These are phyloP conservation scores for Penicillium turbatum DNA, from an alignment of 495 filamentous ascomycete genomes.

Conservation along the genomic window DNA sequence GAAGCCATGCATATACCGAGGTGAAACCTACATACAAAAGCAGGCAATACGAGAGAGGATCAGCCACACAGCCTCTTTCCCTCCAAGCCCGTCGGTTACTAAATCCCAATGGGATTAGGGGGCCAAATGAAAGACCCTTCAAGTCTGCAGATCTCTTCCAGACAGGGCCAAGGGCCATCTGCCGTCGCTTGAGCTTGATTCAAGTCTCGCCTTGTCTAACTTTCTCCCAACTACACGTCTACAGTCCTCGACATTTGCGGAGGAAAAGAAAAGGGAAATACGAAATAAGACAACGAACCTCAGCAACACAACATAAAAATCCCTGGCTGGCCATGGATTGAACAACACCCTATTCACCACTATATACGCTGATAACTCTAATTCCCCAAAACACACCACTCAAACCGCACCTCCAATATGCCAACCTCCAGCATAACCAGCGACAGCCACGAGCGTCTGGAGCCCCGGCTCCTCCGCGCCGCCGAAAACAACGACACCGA, in stretches of 20 bases:
- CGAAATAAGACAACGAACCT: background rate
- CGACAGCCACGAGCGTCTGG: constrained; percentile 45
- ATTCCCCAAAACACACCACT: background rate
- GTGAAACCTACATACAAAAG: background rate
- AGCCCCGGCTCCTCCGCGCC: constrained; percentile 51
- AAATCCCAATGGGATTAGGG: background rate
- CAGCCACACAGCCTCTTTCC: constrained; percentile 12
- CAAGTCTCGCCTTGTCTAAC: background rate
- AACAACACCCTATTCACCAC: background rate
- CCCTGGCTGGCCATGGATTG: constrained; percentile 5
- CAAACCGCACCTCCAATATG: constrained; percentile 12
- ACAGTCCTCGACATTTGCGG: background rate
- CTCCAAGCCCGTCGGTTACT: background rate
- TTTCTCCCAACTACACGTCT: background rate
- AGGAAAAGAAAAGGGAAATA: background rate
- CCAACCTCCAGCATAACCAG: constrained; percentile 39
- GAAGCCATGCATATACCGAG: background rate
- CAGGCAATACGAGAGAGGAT: constrained; percentile 20
- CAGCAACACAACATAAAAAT: background rate
- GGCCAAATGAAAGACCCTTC: background rate
- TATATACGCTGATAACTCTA: background rate
- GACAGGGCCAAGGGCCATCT: constrained; percentile 4
- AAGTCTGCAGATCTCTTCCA: constrained; percentile 16
- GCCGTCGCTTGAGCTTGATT: constrained; percentile 1
- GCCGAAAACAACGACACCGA: constrained; percentile 42